Evolutionary conservation across 1,284 basidiomycete species (phyloP).

Genomic region (Trametes hirsuta): DNA sequence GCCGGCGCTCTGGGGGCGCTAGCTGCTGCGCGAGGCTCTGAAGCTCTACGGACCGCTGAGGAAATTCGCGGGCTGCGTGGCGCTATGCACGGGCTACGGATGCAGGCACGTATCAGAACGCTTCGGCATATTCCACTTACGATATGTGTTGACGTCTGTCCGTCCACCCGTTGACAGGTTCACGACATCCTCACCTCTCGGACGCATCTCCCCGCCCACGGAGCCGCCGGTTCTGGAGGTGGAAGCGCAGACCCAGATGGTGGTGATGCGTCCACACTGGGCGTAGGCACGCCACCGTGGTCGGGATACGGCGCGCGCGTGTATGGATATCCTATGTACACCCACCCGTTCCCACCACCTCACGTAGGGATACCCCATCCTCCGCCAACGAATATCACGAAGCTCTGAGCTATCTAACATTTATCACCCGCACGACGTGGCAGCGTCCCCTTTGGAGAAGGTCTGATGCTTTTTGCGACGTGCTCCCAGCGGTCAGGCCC

Average conservation of each 20-base stretch:
- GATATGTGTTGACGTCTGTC: not conserved
- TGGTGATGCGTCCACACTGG: slow-evolving; percentile 4
- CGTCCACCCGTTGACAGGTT: slow-evolving; percentile 9
- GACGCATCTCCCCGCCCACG: slow-evolving; percentile 7
- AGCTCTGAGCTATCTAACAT: slow-evolving; percentile 13
- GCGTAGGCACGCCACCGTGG: slow-evolving; percentile 18
- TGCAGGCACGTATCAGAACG: slow-evolving; percentile 59
- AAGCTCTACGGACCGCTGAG: slow-evolving; percentile 73
- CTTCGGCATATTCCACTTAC: not conserved
- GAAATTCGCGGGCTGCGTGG: slow-evolving; percentile 76
- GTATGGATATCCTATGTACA: slow-evolving; percentile 14
- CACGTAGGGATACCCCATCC: slow-evolving; percentile 14
- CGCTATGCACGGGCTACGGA: slow-evolving; percentile 76
- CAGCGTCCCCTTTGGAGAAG: not conserved
- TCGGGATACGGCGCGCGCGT: slow-evolving; percentile 17
- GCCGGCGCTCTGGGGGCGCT: slow-evolving; percentile 43
- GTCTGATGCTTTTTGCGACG: not conserved
- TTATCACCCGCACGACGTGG: too few relatives aligned
- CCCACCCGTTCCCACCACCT: slow-evolving; percentile 2
- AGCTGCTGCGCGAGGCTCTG: slow-evolving; percentile 43
- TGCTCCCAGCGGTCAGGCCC: not conserved
- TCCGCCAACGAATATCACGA: slow-evolving; percentile 21
- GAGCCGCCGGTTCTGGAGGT: not conserved
- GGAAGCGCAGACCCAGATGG: slow-evolving; percentile 7
- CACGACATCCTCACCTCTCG: slow-evolving; percentile 25